Evolutionary conservation across 495 filamentous ascomycete genomes (phyloP).

Genomic region (Aeminium ludgeri): DNA sequence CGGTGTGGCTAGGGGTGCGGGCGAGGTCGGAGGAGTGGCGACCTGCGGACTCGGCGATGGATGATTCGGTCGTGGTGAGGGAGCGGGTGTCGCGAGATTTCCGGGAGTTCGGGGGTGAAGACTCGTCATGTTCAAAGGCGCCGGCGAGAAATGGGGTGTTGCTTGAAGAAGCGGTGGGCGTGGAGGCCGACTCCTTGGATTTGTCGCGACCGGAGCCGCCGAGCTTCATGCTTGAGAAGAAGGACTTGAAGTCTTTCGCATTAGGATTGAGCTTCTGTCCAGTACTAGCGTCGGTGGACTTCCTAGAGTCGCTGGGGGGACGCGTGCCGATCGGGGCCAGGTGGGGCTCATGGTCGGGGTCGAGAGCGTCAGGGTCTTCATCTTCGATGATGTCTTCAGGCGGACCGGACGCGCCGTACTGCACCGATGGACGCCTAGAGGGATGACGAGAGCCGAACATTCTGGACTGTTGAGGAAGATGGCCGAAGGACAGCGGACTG

Average conservation of each 20-base stretch:
- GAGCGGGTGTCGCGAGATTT: conserved; percentile 21
- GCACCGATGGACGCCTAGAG: conserved; percentile 23
- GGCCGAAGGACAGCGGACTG: conserved; percentile 12
- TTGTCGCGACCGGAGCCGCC: conserved; percentile 3
- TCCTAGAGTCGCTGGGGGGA: conserved; percentile 7
- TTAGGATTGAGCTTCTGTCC: conserved; percentile 23
- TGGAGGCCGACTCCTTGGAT: conserved; percentile 15
- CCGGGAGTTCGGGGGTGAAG: conserved; percentile 18
- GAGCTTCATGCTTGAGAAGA: conserved; percentile 18
- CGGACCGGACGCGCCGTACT: conserved; percentile 22
- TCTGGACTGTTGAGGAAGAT: background rate
- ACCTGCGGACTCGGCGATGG: conserved; percentile 15
- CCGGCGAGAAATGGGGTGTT: background rate
- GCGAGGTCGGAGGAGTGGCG: conserved; percentile 16
- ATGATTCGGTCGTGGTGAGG: conserved; percentile 20
- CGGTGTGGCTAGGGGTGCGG: conserved; percentile 18
- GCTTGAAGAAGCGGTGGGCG: conserved; percentile 3
- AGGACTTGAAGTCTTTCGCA: conserved; percentile 24
- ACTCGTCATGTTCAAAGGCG: conserved; percentile 14
- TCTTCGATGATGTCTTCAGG: conserved; percentile 20
- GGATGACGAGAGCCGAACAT: conserved; percentile 18
- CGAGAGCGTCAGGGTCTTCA: conserved; percentile 18
- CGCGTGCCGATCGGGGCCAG: conserved; percentile 27
- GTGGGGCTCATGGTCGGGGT: conserved; percentile 16
- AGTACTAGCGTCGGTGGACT: conserved; percentile 5